Conservation (phyloP, 2,329 filamentous ascomycete species). For the Raffaelea ambrosiae region DNA sequence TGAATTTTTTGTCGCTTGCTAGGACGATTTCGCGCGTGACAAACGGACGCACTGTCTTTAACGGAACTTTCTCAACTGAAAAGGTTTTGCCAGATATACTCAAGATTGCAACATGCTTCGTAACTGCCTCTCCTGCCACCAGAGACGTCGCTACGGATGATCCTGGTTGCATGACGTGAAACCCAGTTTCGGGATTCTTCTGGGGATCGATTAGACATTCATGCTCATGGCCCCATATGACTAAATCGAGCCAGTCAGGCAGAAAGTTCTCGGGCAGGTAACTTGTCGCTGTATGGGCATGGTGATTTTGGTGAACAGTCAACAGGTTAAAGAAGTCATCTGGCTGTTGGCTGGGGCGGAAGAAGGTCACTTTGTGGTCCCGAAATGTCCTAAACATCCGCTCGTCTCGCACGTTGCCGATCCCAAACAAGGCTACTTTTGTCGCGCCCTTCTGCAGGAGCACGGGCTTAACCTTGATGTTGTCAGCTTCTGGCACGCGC, state of each 20-base stretch:
- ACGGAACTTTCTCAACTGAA: slow-evolving; percentile 66
- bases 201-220: slow-evolving; percentile 85
- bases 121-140: slow-evolving; percentile 77
- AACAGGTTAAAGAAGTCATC: slow-evolving; percentile 94
- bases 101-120: slow-evolving; percentile 84
- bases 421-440: slow-evolving; percentile 84
- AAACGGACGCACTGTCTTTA: slow-evolving; percentile 88
- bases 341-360: slow-evolving; percentile 69
- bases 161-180: slow-evolving; percentile 94
- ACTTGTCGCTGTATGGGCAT: slow-evolving; percentile 84
- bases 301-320: slow-evolving; percentile 92
- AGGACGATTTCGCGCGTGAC: slow-evolving; percentile 76
- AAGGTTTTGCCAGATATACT: slow-evolving; percentile 79
- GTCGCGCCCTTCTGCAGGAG: slow-evolving; percentile 88
- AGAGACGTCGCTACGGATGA: slow-evolving; percentile 94
- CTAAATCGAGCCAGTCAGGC: slow-evolving; percentile 81
- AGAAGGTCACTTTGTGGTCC: slow-evolving; percentile 91
- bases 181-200: slow-evolving; percentile 78
- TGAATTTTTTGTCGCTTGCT: slow-evolving; percentile 65
- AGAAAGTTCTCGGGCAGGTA: slow-evolving; percentile 91
- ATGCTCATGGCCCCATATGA: slow-evolving; percentile 97
- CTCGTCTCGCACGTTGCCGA: slow-evolving; percentile 95
- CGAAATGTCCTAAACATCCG: slow-evolving; percentile 88
- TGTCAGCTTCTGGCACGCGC: slow-evolving; percentile 82
- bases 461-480: slow-evolving; percentile 85